Percentiles rank a stretch among this genome's conserved stretches.
Conservation (phyloP, 2,329 filamentous ascomycete genomes). For the Venturia carpophila region DNA sequence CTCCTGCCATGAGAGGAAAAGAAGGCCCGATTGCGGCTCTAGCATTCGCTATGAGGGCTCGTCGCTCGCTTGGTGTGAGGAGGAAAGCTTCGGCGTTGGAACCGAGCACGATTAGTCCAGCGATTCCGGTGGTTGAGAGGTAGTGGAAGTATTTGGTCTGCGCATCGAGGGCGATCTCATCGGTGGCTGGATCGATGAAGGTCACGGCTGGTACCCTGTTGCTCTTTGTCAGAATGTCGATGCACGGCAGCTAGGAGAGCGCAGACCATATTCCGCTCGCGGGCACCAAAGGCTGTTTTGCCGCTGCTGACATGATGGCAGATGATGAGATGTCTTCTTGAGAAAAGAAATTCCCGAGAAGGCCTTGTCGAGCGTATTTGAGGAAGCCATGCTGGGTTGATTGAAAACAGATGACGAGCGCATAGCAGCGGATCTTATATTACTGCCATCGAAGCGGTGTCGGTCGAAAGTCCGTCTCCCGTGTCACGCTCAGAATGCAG, state of each 20-base stretch:
- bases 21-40: constrained; percentile 36
- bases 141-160: constrained; percentile 40
- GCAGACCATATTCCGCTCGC: background rate
- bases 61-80: constrained; percentile 38
- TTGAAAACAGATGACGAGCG: background rate
- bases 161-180: constrained; percentile 35
- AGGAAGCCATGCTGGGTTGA: background rate
- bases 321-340: background rate
- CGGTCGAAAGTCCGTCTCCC: background rate
- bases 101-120: constrained; percentile 40
- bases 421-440: constrained; percentile 3
- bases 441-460: background rate
- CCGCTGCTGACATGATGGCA: background rate
- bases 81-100: constrained; percentile 42
- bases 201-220: constrained; percentile 34
- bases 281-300: constrained; percentile 3
- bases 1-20: constrained; percentile 39
- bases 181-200: constrained; percentile 36
- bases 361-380: background rate
- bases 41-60: constrained; percentile 32
- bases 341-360: too few relatives aligned
- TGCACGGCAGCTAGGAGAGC: background rate
- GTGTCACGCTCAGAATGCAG: background rate
- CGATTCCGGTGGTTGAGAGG: constrained; percentile 36
- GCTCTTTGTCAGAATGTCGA: background rate